A percentile compares a stretch with the other conserved stretches of the same genome.
Conservation (phyloP, 805 yeast genomes). For the Candida nanaspora region DNA sequence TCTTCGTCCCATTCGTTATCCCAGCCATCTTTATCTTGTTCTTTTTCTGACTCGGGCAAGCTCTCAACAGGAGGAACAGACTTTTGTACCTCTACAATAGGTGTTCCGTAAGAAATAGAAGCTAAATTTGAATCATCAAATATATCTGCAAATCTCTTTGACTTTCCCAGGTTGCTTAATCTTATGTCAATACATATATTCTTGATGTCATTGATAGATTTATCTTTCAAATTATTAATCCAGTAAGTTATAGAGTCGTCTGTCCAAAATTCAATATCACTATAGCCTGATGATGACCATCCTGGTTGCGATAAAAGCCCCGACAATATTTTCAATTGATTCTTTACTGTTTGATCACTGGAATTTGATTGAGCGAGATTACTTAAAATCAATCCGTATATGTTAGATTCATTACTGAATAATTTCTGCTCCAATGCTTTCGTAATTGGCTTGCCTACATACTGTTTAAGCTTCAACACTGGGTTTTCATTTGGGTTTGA, state of each 20-base stretch:
- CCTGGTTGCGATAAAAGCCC: constrained; percentile 15
- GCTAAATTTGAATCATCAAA: constrained; percentile 1
- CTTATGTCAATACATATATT: constrained; percentile 10
- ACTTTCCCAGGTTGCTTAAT: constrained; percentile 4
- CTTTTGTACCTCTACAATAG: neutral
- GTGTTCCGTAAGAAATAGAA: neutral
- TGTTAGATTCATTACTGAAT: constrained; percentile 14
- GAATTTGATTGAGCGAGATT: constrained; percentile 9
- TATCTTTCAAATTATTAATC: constrained; percentile 18
- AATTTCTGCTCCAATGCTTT: constrained; percentile 14
- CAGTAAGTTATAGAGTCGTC: constrained; percentile 23
- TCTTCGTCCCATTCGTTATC: constrained; percentile 19
- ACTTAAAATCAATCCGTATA: constrained; percentile 19
- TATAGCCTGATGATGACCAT: constrained; percentile 23
- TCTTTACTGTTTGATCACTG: constrained; percentile 1
- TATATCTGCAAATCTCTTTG: constrained; percentile 6
- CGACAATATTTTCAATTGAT: constrained; percentile 13
- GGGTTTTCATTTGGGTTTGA: constrained; percentile 5
- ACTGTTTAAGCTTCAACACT: constrained; percentile 9
- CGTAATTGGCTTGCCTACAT: constrained; percentile 13
- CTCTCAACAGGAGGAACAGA: too few relatives aligned
- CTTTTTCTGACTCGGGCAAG: too few relatives aligned
- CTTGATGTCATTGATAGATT: constrained; percentile 20
- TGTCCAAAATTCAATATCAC: constrained; percentile 27
- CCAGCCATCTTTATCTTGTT: constrained; percentile 12